These are phyloP conservation scores for Colletotrichum spaethianum DNA, from an alignment of 2,329 filamentous ascomycete genomes.

Conservation along the genomic window DNA sequence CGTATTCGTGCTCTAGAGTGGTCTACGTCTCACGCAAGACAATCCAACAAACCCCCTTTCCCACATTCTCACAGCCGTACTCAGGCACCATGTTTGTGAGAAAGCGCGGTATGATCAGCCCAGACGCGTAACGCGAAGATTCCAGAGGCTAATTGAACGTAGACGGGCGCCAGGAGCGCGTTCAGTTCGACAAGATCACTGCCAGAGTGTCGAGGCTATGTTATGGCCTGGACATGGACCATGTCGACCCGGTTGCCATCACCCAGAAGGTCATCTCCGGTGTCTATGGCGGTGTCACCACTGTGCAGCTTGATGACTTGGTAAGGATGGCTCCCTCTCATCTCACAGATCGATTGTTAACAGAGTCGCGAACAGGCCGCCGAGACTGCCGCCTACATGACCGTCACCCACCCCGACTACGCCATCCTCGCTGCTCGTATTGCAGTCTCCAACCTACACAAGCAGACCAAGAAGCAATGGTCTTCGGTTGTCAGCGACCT, in stretches of 20 bases:
- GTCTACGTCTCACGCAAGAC: neutral
- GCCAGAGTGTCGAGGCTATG: constrained; percentile 97
- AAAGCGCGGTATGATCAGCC: constrained; percentile 69
- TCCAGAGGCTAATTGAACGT: constrained; percentile 3
- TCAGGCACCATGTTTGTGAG: constrained; percentile 70
- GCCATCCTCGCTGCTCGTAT: constrained; percentile 98
- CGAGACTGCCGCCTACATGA: constrained; percentile 99
- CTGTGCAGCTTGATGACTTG: constrained; percentile 95
- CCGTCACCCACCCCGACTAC: constrained; percentile 98
- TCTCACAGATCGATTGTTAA: constrained; percentile 38
- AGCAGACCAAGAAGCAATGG: constrained; percentile 99
- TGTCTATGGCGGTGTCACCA: constrained; percentile 98
- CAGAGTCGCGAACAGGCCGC: constrained; percentile 76
- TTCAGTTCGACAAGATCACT: constrained; percentile 99
- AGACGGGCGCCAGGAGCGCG: constrained; percentile 99
- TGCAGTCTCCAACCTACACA: constrained; percentile 99
- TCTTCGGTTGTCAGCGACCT: constrained; percentile 95
- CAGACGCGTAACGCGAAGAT: neutral
- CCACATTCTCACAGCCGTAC: constrained; percentile 17
- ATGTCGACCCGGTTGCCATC: constrained; percentile 97
- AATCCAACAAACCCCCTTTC: neutral
- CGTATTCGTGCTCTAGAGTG: constrained; percentile 7
- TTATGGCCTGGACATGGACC: constrained; percentile 94
- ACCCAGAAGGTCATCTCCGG: constrained; percentile 99
- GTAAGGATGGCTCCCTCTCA: constrained; percentile 69